A percentile compares a stretch with the other conserved stretches of the same genome.
These are phyloP conservation scores for Podospora tetraspora DNA, from an alignment of 495 filamentous ascomycete genomes.

Conservation along the genomic window DNA sequence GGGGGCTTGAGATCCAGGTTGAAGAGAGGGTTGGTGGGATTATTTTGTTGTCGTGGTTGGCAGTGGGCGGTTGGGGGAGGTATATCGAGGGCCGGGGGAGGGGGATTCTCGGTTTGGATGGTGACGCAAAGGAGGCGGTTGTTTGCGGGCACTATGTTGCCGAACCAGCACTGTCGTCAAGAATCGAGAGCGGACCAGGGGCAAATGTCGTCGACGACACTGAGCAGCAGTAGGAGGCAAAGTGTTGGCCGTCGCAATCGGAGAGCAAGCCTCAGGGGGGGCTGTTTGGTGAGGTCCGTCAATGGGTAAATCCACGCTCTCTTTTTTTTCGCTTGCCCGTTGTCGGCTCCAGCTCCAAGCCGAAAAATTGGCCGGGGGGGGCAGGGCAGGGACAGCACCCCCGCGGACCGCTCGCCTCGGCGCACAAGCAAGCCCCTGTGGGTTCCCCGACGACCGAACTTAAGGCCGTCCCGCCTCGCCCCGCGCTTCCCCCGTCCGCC, in stretches of 20 bases:
- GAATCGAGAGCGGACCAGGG: neutral
- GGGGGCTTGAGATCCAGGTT: conserved; percentile 54
- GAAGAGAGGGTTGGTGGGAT: conserved; percentile 17
- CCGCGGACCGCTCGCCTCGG: conserved; percentile 7
- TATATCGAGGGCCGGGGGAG: neutral
- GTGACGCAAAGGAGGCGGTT: conserved; percentile 19
- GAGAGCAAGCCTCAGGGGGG: neutral
- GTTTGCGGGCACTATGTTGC: neutral
- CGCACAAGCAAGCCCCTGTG: conserved; percentile 9
- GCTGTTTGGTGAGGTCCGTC: conserved; percentile 6
- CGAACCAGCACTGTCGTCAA: conserved; percentile 1
- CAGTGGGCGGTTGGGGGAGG: neutral
- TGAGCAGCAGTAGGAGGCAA: neutral
- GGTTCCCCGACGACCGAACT: conserved; percentile 8
- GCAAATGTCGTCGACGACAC: neutral
- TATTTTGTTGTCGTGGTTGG: neutral
- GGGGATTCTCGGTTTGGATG: neutral
- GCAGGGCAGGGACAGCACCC: neutral
- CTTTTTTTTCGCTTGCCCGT: conserved; percentile 19
- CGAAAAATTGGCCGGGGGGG: neutral
- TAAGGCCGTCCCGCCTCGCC: conserved; percentile 1
- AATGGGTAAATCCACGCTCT: conserved; percentile 1
- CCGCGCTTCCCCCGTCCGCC: neutral
- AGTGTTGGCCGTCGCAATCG: conserved; percentile 10
- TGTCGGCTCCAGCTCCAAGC: conserved; percentile 18